A percentile compares a stretch with the other conserved stretches of the same genome.
phyloP scores from a whole-genome alignment of 257 asterid species.

The Solanum tarijense region DNA sequence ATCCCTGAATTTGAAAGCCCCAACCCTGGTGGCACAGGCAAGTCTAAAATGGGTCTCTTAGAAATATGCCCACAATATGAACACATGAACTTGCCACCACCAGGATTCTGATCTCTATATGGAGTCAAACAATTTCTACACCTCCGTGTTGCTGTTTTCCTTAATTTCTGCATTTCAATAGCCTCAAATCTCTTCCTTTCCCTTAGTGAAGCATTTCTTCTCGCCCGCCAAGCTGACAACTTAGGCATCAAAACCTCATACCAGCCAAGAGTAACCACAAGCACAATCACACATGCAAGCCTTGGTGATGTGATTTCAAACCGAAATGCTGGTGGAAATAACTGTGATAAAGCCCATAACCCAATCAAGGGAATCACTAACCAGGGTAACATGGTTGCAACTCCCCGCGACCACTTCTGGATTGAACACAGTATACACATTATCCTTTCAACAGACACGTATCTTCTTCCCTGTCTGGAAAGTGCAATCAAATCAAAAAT shows the following conservation, averaged over 20 bases:
- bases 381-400: constrained; percentile 99
- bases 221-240: constrained; percentile 67
- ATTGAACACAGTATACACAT: constrained; percentile 98
- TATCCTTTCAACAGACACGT: constrained; percentile 55
- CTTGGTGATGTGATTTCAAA: constrained; percentile 91
- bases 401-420: constrained; percentile 93
- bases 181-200: constrained; percentile 81
- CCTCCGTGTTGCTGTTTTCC: constrained; percentile 87
- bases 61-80: constrained; percentile 97
- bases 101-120: constrained; percentile 89
- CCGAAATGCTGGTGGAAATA: constrained; percentile 87
- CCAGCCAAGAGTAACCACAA: constrained; percentile 78
- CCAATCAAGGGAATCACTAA: constrained; percentile 93
- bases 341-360: constrained; percentile 93
- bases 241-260: constrained; percentile 90
- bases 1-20: constrained; percentile 62
- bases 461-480: constrained; percentile 34
- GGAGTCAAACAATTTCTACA: constrained; percentile 96
- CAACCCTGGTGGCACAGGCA: constrained; percentile 68
- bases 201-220: constrained; percentile 72
- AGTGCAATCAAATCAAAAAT: not conserved
- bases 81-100: constrained; percentile 97
- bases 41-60: constrained; percentile 84
- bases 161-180: constrained; percentile 76
- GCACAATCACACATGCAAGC: constrained; percentile 83